These are phyloP conservation scores for Glebionis coronaria DNA, from an alignment of 129 eudicot genomes.

Conservation along the genomic window DNA sequence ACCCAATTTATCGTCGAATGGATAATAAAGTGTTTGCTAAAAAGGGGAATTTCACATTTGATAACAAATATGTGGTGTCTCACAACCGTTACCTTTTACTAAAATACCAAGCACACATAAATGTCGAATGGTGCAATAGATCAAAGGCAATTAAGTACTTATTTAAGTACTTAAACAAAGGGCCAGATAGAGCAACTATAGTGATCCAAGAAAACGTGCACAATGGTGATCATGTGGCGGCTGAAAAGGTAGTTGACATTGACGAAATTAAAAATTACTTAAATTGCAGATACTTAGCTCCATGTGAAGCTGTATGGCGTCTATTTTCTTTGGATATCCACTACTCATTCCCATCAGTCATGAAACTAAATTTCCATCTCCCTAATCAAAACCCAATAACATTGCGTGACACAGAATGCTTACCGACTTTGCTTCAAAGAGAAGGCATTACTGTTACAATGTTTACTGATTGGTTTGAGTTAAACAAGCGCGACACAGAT, in stretches of 20 bases:
- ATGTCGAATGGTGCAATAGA: background rate
- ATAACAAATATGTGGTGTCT: background rate
- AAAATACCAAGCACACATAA: background rate
- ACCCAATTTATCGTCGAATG: background rate
- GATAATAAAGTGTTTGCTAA: background rate
- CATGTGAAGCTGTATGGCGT: background rate
- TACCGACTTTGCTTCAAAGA: background rate
- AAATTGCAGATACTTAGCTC: too few species aligned
- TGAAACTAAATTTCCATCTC: background rate
- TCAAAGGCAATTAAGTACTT: conserved; percentile 1
- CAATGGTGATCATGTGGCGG: too few species aligned
- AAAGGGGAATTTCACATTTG: background rate
- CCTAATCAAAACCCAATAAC: background rate
- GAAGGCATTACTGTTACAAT: background rate
- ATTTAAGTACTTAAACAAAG: background rate
- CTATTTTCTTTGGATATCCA: background rate
- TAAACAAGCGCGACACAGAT: too few species aligned
- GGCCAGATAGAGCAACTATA: too few species aligned
- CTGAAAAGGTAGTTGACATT: too few species aligned
- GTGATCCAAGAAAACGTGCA: too few species aligned
- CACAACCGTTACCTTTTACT: background rate
- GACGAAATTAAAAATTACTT: too few species aligned
- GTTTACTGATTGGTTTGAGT: too few species aligned
- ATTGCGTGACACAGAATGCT: background rate
- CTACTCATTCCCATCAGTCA: background rate